Conservation (phyloP, 441 rosid species). For the Omphalea diandra region DNA sequence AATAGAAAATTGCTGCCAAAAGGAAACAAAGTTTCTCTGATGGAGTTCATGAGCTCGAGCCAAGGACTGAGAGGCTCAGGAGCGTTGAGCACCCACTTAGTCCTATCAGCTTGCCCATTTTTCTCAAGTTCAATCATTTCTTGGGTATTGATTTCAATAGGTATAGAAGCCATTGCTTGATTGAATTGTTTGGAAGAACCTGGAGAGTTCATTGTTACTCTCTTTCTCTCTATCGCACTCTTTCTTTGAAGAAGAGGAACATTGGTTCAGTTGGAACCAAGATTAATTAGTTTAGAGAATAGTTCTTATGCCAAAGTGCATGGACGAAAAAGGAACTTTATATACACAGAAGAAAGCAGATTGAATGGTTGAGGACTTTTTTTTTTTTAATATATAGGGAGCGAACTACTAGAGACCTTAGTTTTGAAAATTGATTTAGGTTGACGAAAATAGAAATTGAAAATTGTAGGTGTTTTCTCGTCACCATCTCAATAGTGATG, state of each 20-base stretch:
- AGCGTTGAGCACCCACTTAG: slow-evolving; percentile 64
- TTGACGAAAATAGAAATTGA: no score
- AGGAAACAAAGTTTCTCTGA: slow-evolving; percentile 36
- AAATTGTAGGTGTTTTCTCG: no score
- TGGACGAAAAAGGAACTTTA: slow-evolving; percentile 9
- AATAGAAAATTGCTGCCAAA: slow-evolving; percentile 32
- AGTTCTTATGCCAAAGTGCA: slow-evolving; percentile 26
- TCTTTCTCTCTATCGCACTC: not conserved
- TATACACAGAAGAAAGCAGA: slow-evolving; percentile 27
- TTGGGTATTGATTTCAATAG: slow-evolving; percentile 18
- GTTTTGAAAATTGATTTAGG: no score
- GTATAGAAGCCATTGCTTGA: slow-evolving; percentile 36
- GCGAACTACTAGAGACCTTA: no score
- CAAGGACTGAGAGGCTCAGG: slow-evolving; percentile 71
- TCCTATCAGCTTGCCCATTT: slow-evolving; percentile 30
- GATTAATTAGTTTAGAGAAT: slow-evolving; percentile 6
- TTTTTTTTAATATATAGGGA: no score
- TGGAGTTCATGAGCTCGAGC: slow-evolving; percentile 36
- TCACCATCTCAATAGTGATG: no score
- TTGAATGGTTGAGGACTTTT: slow-evolving; percentile 24
- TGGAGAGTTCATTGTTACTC: slow-evolving; percentile 6
- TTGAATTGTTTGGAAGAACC: slow-evolving; percentile 80
- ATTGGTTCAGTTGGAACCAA: slow-evolving; percentile 16
- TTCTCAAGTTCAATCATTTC: slow-evolving; percentile 36
- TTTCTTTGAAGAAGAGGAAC: slow-evolving; percentile 7